Percentiles rank a stretch among this genome's conserved stretches.
These are phyloP conservation scores for Forsythia suspensa DNA, from an alignment of 257 asterid species.

Conservation along the genomic window DNA sequence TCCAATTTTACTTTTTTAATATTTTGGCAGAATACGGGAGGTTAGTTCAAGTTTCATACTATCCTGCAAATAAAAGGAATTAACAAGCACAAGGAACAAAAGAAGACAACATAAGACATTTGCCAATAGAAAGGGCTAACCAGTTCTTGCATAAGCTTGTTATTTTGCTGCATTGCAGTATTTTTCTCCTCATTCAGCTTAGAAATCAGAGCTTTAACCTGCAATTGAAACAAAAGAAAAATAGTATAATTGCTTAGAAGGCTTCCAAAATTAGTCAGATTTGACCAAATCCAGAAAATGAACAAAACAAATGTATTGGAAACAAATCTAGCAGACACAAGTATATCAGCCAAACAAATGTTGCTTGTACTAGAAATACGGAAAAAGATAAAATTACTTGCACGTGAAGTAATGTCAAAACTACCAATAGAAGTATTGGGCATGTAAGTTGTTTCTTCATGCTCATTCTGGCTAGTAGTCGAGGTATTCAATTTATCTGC, in stretches of 20 bases:
- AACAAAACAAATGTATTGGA: neutral
- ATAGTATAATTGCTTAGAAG: neutral
- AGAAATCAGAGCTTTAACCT: constrained; percentile 21
- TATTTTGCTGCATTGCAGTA: constrained; percentile 19
- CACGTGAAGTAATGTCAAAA: too few species aligned
- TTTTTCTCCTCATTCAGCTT: constrained; percentile 24
- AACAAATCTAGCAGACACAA: too few species aligned
- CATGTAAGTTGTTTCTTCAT: too few species aligned
- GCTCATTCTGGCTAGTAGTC: too few species aligned
- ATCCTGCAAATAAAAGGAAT: neutral
- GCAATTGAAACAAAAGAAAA: constrained; percentile 7
- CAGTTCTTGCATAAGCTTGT: constrained; percentile 24
- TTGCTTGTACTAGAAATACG: too few species aligned
- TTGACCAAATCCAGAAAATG: neutral
- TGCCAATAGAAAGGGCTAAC: constrained; percentile 2
- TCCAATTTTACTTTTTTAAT: too few species aligned
- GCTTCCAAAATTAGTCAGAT: neutral
- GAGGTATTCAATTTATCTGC: too few species aligned
- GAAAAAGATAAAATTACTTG: too few species aligned
- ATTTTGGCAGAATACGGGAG: neutral
- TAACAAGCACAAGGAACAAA: neutral
- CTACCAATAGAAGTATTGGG: too few species aligned
- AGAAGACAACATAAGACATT: neutral
- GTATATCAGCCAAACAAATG: too few species aligned
- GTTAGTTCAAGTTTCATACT: neutral